Base-by-base conservation (phyloP, 352 stramenopile genomes). In the Phytophthora aleatoria region DNA sequence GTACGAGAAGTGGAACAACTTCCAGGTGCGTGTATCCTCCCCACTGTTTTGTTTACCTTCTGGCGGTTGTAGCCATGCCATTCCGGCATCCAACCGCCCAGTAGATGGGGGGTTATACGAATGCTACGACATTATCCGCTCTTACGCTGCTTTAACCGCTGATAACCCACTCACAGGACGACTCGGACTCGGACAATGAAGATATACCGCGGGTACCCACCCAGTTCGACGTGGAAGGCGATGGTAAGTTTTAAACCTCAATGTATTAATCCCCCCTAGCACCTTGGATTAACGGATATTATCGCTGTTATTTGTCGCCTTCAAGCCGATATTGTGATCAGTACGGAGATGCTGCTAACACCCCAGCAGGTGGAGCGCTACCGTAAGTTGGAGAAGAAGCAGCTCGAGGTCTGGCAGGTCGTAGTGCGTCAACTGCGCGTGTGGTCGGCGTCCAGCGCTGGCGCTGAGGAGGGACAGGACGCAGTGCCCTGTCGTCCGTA, bases 1-100 rank as follows among this genome's bases (percentile, higher is more conserved):
- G 52, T 95, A 95, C 71, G 79, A 92, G 74, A 95, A 94, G 66
- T 95, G 87, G 87, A 83, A 91, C 70, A 85, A 92, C 54, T 94
- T 95, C 53, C 78, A 88, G 76, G 86, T 93, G 41, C 33, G 67
- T 50, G 16, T 28, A 12, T 43, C 33, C 5, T 41, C 36, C 27
- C 42, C 35, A 5, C 20, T 24, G 10, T 53, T 5, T 58, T 28
- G 3, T 24, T 5, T 8, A 54, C 45, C 9, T 52, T 15, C n/a
- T 43, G 9, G 38, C 5, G 30, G 20, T 16, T 48, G 35, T 15
- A 27, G 2, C 10, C 50, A 44, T 54, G 28, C 16, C 9, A 8
- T 13, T 53, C 0, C 0, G 36, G 42, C 13, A 28, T 49, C 38
- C 20, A 15, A 41, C 27, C 38, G 39, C 35, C 26, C 33, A 50